phyloP scores from a whole-genome alignment of 1,139 yeast species.

The Yamadazyma triangularis region DNA sequence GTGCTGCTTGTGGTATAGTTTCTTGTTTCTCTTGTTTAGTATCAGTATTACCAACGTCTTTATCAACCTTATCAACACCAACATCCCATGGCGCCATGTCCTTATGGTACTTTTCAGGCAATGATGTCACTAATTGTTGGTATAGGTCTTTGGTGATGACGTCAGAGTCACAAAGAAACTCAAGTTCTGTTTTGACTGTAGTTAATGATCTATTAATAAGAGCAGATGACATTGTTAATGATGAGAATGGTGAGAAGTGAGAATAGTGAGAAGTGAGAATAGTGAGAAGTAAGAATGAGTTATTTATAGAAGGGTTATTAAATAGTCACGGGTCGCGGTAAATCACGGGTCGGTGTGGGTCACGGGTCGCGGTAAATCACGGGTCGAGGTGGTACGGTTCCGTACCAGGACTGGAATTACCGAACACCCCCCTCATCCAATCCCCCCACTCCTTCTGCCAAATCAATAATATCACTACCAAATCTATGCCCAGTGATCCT shows the following conservation, averaged over 20 bases:
- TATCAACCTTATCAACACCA: slow-evolving; percentile 11
- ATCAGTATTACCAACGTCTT: no score
- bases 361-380: no score
- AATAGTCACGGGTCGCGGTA: no score
- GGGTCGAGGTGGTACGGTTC: no score
- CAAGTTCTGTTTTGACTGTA: slow-evolving; percentile 72
- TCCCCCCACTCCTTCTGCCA: slow-evolving; percentile 47
- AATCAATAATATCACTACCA: slow-evolving; percentile 58
- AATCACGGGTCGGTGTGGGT: no score
- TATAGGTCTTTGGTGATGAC: slow-evolving; percentile 62
- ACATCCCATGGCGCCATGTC: slow-evolving; percentile 52
- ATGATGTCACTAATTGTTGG: slow-evolving; percentile 43
- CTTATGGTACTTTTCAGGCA: slow-evolving; percentile 58
- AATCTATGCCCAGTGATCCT: slow-evolving; percentile 23
- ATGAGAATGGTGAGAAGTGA: no score
- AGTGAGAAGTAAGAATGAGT: no score
- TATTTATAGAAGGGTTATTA: no score
- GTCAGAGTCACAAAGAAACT: slow-evolving; percentile 72
- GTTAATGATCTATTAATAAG: slow-evolving; percentile 75
- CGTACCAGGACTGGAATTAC: no score
- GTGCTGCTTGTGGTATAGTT: no score
- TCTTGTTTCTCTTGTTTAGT: no score
- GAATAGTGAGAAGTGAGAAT: no score
- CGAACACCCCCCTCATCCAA: background rate
- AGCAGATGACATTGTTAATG: slow-evolving; percentile 60